phyloP scores from a whole-genome alignment of 1,284 basidiomycete species.

The Ganoderma sinense region DNA sequence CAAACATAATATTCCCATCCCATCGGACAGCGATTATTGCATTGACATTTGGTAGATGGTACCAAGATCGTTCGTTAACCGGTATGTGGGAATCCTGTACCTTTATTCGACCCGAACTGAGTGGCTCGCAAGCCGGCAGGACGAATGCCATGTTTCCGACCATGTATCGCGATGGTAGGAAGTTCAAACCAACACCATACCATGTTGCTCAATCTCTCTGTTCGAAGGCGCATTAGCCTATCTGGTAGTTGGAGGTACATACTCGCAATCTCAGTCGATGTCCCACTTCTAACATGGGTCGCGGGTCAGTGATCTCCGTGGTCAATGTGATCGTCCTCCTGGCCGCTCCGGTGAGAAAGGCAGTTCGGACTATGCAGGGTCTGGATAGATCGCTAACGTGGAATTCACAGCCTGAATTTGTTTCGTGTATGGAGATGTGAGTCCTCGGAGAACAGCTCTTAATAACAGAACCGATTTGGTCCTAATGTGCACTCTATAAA shows the following conservation, averaged over 20 bases:
- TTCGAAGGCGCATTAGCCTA: conserved; percentile 5
- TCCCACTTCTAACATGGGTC: neutral
- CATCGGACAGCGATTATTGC: neutral
- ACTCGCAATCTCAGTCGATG: neutral
- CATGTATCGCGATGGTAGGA: conserved; percentile 14
- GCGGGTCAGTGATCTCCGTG: neutral
- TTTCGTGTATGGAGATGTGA: conserved; percentile 4
- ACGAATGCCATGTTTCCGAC: neutral
- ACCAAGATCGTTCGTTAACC: neutral
- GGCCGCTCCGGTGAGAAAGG: neutral
- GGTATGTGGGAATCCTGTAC: neutral
- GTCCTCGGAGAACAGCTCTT: neutral
- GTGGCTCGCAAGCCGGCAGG: neutral
- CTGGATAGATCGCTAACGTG: neutral
- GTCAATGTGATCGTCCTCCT: conserved; percentile 9
- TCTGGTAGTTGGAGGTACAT: conserved; percentile 1
- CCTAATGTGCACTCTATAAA: neutral
- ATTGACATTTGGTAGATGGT: neutral
- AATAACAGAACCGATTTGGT: neutral
- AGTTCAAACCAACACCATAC: too few species aligned
- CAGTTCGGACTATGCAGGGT: neutral
- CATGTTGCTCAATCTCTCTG: neutral
- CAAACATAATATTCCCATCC: neutral
- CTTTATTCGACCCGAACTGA: neutral
- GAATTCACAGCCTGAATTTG: neutral